Percentiles rank a stretch among this genome's conserved stretches.
Evolutionary conservation across 2,329 filamentous ascomycete species (phyloP).

Genomic region (Paracoccidioides brasiliensis): DNA sequence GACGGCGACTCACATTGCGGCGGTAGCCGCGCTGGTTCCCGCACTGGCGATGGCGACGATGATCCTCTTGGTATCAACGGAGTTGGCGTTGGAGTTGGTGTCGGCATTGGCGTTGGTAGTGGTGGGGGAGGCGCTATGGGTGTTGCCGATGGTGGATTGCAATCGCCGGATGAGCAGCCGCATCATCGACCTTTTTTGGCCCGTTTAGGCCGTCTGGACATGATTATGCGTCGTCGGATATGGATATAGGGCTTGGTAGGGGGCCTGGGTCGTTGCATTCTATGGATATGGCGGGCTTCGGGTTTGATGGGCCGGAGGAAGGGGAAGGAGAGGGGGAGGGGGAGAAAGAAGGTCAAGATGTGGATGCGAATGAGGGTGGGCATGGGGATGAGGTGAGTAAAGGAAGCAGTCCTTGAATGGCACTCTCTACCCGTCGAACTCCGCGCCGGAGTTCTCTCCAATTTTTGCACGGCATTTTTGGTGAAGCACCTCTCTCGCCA

Average conservation of each 20-base stretch:
- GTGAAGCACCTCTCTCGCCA: too few species aligned
- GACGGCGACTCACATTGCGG: neutral
- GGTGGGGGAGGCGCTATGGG: neutral
- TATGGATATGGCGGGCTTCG: conserved; percentile 34
- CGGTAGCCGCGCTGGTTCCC: too few species aligned
- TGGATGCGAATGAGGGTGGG: too few species aligned
- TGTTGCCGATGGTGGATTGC: neutral
- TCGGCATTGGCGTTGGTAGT: neutral
- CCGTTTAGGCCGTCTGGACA: conserved; percentile 31
- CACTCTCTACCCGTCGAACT: too few species aligned
- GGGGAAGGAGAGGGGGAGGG: neutral
- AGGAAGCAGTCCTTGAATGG: too few species aligned
- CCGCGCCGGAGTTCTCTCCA: too few species aligned
- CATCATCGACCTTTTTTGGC: conserved; percentile 32
- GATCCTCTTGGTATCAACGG: too few species aligned
- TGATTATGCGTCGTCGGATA: conserved; percentile 33
- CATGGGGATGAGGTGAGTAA: too few species aligned
- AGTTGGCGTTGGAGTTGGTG: neutral
- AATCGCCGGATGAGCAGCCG: conserved; percentile 24
- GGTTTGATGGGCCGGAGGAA: conserved; percentile 19
- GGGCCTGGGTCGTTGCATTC: conserved; percentile 32
- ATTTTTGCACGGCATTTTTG: too few species aligned
- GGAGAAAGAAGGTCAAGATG: neutral
- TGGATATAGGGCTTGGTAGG: conserved; percentile 24
- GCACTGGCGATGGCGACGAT: too few species aligned